Evolutionary conservation across 495 filamentous ascomycete genomes (phyloP).

Genomic region (Pseudoneurospora amorphoporcata): DNA sequence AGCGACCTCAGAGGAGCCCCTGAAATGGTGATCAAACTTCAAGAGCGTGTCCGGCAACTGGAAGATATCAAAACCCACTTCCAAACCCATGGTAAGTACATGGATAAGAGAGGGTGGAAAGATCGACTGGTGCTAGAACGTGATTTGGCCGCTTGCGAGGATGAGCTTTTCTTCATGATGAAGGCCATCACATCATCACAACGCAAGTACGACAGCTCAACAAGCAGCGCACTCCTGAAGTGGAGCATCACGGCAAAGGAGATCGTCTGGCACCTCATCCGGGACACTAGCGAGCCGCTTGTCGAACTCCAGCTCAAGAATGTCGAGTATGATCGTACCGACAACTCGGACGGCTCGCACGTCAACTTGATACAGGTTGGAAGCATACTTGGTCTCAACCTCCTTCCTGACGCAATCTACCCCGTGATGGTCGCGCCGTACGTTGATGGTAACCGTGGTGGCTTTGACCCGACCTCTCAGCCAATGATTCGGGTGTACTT

Average conservation of each 20-base stretch:
- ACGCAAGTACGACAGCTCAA: slow-evolving; percentile 64
- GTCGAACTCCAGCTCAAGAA: slow-evolving; percentile 86
- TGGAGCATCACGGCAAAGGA: slow-evolving; percentile 87
- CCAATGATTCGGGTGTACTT: slow-evolving; percentile 90
- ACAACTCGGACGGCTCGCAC: slow-evolving; percentile 94
- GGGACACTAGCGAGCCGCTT: slow-evolving; percentile 75
- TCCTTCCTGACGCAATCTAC: slow-evolving; percentile 83
- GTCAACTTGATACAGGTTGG: slow-evolving; percentile 83
- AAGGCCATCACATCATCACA: slow-evolving; percentile 97
- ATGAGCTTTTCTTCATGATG: slow-evolving; percentile 99
- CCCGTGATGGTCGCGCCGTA: slow-evolving; percentile 93
- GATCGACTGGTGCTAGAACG: slow-evolving; percentile 77
- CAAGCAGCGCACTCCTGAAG: slow-evolving; percentile 67
- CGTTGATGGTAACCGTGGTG: slow-evolving; percentile 49
- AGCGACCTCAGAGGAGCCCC: slow-evolving; percentile 91
- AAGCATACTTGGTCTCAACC: slow-evolving; percentile 73
- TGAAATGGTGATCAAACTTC: slow-evolving; percentile 83
- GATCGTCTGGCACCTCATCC: slow-evolving; percentile 93
- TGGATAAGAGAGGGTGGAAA: slow-evolving; percentile 87
- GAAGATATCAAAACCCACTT: slow-evolving; percentile 97
- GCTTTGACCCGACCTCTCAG: slow-evolving; percentile 37
- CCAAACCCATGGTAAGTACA: slow-evolving; percentile 76
- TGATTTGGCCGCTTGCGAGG: slow-evolving; percentile 80
- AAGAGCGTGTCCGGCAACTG: slow-evolving; percentile 83
- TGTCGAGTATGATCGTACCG: slow-evolving; percentile 83